A percentile compares a stretch with the other conserved stretches of the same genome.
Conservation (phyloP, 495 filamentous ascomycete species). For the Immersiella caudata region DNA sequence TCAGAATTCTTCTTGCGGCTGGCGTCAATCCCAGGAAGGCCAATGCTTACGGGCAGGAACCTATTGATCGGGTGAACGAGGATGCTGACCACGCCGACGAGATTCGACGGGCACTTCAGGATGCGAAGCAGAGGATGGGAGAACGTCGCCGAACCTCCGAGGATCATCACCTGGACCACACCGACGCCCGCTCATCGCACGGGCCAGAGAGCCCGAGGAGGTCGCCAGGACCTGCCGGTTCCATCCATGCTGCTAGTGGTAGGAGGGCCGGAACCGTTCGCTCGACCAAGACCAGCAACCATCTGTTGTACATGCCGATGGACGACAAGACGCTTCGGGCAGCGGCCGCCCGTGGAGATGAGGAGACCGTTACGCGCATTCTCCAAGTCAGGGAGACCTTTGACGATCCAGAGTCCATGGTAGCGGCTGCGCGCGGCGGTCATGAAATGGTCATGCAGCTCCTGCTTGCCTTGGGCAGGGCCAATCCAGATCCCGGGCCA, state of each 20-base stretch:
- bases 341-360: conserved; percentile 81
- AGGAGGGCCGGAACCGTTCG: conserved; percentile 50
- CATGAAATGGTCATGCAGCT: conserved; percentile 85
- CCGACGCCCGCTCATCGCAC: conserved; percentile 64
- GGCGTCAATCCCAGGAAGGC: conserved; percentile 87
- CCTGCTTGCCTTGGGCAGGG: conserved; percentile 76
- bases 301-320: conserved; percentile 57
- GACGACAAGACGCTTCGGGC: conserved; percentile 73
- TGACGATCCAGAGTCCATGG: conserved; percentile 79
- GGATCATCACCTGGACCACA: conserved; percentile 59
- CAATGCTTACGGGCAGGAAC: conserved; percentile 84
- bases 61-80: conserved; percentile 76
- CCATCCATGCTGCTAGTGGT: conserved; percentile 36
- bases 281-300: conserved; percentile 58
- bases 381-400: conserved; percentile 70
- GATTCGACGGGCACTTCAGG: conserved; percentile 57
- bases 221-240: conserved; percentile 54
- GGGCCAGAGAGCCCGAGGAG: conserved; percentile 70
- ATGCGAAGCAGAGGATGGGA: conserved; percentile 54
- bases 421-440: conserved; percentile 89
- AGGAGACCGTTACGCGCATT: conserved; percentile 75
- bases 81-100: conserved; percentile 65
- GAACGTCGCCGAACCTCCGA: conserved; percentile 63
- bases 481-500: conserved; percentile 78
- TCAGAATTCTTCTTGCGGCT: conserved; percentile 78